Evolutionary conservation across 1,284 basidiomycete genomes (phyloP), one percentile per base, ranked within the genome.

Genomic region (Microbotryum scabiosae): DNA sequence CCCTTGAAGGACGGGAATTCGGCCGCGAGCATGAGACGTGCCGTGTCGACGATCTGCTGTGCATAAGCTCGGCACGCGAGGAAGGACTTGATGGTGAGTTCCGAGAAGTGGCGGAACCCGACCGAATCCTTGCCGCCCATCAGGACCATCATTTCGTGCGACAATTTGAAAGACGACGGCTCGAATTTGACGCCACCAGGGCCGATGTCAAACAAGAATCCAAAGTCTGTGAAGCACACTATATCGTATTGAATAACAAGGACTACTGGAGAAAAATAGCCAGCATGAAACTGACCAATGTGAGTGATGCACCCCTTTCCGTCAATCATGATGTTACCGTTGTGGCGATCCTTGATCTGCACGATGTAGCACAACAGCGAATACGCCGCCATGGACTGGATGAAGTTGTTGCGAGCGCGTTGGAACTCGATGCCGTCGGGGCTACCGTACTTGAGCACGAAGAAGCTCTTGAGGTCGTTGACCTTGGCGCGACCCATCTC

Each of bases 401-500:
- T 90, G 73, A 99, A 99, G 77, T 97, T 97, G 67, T 90, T 80
- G 30, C 94, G 84, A 51, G 96, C 96, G 67, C 83, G 83, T 74
- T 98, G 94, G 80, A 97, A 99, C 28, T 87, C 80, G 49, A 92
- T 79, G 0, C 87, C 88, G 70, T 97, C 90, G 72, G 86, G 82
- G 47, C 87, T 85, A 48, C 96, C 96, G 72, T 96, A 97, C 75
- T 88, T 93, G 54, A 89, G 84, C n/a, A 88, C 80, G 76, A 98
- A 99, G 78, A 97, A 99, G 69, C 87, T 86, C 28, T 88, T 81
- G 10, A 99, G 80, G 73, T 98, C 91, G 72, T 98, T 98, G 75
- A 98, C 89, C 78, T 97, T 97, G 26, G 91, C 90, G 51, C 96
- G 84, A 46, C 96, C 96, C 96, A 99, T 97, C 78, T 99, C 96